Base-by-base conservation (phyloP, 2,329 filamentous ascomycete species). In the Diatrype stigma region DNA sequence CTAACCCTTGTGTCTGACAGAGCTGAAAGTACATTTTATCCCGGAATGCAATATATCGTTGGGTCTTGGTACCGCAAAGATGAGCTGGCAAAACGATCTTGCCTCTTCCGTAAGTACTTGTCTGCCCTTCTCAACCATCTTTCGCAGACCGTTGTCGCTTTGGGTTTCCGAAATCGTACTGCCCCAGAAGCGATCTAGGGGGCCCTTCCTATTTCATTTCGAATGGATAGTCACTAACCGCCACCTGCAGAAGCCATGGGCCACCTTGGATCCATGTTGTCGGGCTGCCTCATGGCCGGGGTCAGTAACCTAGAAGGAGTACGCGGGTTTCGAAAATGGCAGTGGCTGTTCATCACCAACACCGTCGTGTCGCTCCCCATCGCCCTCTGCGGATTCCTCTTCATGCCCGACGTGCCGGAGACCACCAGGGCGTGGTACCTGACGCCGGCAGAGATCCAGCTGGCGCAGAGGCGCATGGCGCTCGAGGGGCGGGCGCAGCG, bases 301-400 rank as follows among this genome's bases (percentile, higher is more conserved):
- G 74, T 80, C 2, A 80, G 80, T 52, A 68, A 68, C 4, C 67
- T 82, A 1, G 72, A 72, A 8, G 77, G 75, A 0, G 63, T 57
- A n/a, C 65, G 70, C 21, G 78, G 78, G 2, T 75, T 72, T 51
- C 65, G 65, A 14, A 79, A 79, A 0, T 82, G 79, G 79, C 76
- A 80, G 59, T 82, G 73, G 73, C 64, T 78, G 0, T 79, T 80
- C 56, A 72, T 81, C 38, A 67, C 81, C 42, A 76, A 81, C 54
- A 78, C 77, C 0, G 64, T 78, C 3, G 81, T 82, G 30, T 76
- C 74, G 2, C 63, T 81, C 0, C 78, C 79, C 0, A 68, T 82
- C 2, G 77, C 77, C 0, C 51, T 80, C 0, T 67, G 70, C 1
- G 79, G 78, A 0, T 79, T 75, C 54, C 65, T 65, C 49, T 55